These are phyloP conservation scores for Saccharomycodes ludwigii DNA, from an alignment of 805 yeast genomes.

Conservation along the genomic window DNA sequence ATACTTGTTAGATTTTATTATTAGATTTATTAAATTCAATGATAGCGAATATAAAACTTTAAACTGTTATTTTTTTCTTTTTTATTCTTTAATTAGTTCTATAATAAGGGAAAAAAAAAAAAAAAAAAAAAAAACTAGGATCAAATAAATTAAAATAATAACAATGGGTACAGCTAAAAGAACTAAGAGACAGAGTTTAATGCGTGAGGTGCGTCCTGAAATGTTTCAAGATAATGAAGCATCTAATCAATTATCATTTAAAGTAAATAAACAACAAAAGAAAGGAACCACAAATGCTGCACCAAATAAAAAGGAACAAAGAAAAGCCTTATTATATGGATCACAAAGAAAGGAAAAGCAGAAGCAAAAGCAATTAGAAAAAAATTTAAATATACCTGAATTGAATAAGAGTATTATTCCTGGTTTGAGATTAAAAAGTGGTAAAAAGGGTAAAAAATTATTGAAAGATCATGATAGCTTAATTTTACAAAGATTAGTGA, in stretches of 20 bases:
- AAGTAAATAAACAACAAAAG: constrained; percentile 32
- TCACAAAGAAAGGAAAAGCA: constrained; percentile 35
- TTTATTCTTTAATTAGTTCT: background rate
- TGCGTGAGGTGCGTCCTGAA: constrained; percentile 51
- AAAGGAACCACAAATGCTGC: constrained; percentile 48
- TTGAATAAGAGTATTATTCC: constrained; percentile 78
- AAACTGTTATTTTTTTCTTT: too few relatives aligned
- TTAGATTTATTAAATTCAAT: too few relatives aligned
- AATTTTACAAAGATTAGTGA: constrained; percentile 56
- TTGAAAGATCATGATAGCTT: constrained; percentile 56
- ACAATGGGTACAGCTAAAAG: constrained; percentile 37
- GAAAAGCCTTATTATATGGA: constrained; percentile 55
- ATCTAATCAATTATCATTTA: constrained; percentile 43
- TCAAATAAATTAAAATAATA: background rate
- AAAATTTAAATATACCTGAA: constrained; percentile 66
- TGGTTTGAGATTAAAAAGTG: constrained; percentile 62
- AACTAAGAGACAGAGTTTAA: constrained; percentile 36
- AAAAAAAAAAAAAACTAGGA: background rate
- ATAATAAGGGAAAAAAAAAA: background rate
- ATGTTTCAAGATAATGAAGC: constrained; percentile 57
- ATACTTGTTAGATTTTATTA: too few relatives aligned
- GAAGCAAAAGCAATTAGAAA: constrained; percentile 42
- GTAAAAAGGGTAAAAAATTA: constrained; percentile 81
- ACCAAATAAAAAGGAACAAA: constrained; percentile 47
- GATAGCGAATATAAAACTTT: too few relatives aligned